Conservation (phyloP, 441 rosid genomes). For the Syzygium malaccense region DNA sequence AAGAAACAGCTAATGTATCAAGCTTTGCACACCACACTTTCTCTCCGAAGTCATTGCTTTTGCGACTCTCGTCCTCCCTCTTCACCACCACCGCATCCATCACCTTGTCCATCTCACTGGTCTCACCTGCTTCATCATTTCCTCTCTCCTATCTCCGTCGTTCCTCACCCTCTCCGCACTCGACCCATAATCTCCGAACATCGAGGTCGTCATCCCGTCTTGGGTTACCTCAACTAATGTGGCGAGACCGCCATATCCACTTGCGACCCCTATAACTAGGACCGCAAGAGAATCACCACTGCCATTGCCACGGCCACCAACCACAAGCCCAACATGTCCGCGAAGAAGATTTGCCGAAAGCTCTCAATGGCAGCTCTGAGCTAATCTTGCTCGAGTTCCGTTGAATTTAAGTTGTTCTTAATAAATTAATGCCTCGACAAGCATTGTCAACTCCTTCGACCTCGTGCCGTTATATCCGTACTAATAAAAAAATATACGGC, state of each 20-base stretch:
- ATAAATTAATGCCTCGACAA: not conserved
- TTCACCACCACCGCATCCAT: too few relatives aligned
- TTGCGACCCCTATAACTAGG: slow-evolving; percentile 58
- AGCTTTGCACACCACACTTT: not conserved
- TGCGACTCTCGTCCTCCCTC: not conserved
- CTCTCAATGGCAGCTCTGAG: not conserved
- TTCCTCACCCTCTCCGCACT: not conserved
- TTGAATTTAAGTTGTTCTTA: not conserved
- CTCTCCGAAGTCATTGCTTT: slow-evolving; percentile 24
- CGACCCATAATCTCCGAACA: not conserved
- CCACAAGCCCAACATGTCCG: not conserved
- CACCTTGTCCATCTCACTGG: not conserved
- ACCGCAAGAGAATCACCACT: slow-evolving; percentile 6
- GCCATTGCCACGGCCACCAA: not conserved
- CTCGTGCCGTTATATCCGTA: not conserved
- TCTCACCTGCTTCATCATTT: not conserved
- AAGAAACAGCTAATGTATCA: not conserved
- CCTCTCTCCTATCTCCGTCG: not conserved
- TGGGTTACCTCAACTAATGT: slow-evolving; percentile 55
- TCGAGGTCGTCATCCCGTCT: not conserved
- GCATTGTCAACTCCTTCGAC: not conserved
- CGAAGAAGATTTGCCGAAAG: slow-evolving; percentile 8
- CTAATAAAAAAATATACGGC: not conserved
- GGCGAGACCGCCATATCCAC: slow-evolving; percentile 54
- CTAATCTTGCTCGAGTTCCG: not conserved